Base-by-base conservation (phyloP, 352 stramenopile genomes). In the Phytophthora meadii region DNA sequence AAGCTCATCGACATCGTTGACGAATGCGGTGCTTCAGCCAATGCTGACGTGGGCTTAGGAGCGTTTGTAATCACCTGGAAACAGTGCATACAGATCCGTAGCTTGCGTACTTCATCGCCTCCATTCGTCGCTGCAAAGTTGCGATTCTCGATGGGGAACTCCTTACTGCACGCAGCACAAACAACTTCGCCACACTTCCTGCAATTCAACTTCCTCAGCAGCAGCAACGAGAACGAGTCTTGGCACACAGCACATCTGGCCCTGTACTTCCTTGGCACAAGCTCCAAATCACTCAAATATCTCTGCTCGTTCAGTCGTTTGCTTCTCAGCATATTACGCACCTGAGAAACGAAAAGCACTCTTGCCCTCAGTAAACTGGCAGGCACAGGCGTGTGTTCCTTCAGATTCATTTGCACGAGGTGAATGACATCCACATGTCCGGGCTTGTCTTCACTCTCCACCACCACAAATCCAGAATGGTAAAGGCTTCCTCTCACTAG, bases 101-200 rank as follows among this genome's bases (percentile, higher is more conserved):
- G 67, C 62, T 93, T 93, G 52, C 88, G 76, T 9, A 84, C 77
- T 52, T 87, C 77, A 6, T 78, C 70, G 11, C 61, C 51, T 51
- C 65, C 65, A 34, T 75, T 71, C 0, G 65, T 75, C 1, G 65
- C 56, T 54, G 67, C 52, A 76, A 89, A 77, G 71, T 88, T 75
- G 22, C 66, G 62, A 68, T 78, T 77, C 72, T 93, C 86, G 72
- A 81, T 81, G 6, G 70, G 58, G 44, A 92, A 96, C 28, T 91
- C 85, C 50, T 92, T 96, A 73, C 79, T 90, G 48, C 88, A 96
- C 0, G 84, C 83, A n/a, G 84, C 87, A 48, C 88, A 96, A 10
- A 96, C 87, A 10, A 96, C 88, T 70, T 96, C 87, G 3, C 88
- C 88, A 48, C 88, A 96, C 64, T 96, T 96, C 34, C 88, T 81